Percentiles rank a stretch among this genome's conserved stretches.
Evolutionary conservation across 1,284 basidiomycete genomes (phyloP).

Genomic region (Microbotryomycetes sp.): DNA sequence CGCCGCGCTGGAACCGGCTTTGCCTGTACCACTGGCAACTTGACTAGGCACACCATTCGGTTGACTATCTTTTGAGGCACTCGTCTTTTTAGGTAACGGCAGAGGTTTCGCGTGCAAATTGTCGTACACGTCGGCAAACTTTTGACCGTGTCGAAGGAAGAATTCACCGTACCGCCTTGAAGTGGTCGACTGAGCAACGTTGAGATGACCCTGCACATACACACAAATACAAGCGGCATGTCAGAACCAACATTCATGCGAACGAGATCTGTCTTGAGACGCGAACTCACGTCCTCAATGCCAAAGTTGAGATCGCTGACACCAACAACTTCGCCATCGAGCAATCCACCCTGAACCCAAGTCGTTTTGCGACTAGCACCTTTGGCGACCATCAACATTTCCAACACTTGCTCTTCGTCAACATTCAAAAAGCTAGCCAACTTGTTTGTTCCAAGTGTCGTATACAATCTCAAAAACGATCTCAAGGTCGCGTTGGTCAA

Average conservation of each 20-base stretch:
- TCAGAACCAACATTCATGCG: neutral
- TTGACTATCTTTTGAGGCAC: neutral
- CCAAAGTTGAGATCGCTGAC: conserved; percentile 93
- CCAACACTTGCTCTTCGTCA: conserved; percentile 88
- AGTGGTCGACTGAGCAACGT: conserved; percentile 83
- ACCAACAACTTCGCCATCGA: conserved; percentile 79
- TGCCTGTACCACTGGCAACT: neutral
- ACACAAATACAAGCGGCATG: conserved; percentile 4
- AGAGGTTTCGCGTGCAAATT: conserved; percentile 29
- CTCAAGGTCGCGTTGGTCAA: conserved; percentile 75
- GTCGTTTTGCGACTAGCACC: conserved; percentile 58
- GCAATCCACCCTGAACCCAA: conserved; percentile 56
- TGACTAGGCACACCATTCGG: neutral
- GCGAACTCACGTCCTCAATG: conserved; percentile 69
- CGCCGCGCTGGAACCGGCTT: neutral
- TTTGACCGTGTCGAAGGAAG: conserved; percentile 64
- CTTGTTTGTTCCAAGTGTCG: conserved; percentile 84
- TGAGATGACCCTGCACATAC: conserved; percentile 11
- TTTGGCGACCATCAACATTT: conserved; percentile 97
- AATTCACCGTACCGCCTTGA: conserved; percentile 88
- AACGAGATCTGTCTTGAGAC: neutral
- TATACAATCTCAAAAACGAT: conserved; percentile 91
- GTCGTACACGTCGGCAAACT: conserved; percentile 28
- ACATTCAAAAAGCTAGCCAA: conserved; percentile 77
- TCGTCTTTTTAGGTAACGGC: conserved; percentile 20